A percentile compares a stretch with the other conserved stretches of the same genome.
Evolutionary conservation across 1,284 basidiomycete genomes (phyloP).

Genomic region (Ustilago loliicola): DNA sequence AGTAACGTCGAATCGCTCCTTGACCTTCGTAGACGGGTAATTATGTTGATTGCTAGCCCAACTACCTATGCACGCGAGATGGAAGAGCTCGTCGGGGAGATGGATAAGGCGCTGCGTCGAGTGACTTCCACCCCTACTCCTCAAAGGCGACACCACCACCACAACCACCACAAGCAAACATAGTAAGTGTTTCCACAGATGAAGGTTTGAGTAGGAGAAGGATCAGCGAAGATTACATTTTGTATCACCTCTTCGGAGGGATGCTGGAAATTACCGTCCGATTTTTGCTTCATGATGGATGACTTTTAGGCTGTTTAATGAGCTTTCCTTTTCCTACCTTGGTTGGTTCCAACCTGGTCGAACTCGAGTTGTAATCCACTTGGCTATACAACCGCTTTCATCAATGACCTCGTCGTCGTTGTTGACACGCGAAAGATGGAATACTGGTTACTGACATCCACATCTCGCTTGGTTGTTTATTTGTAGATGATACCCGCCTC

Average conservation of each 20-base stretch:
- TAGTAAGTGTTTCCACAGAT: conserved; percentile 16
- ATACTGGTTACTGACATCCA: too few relatives aligned
- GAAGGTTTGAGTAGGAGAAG: not conserved
- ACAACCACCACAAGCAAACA: not conserved
- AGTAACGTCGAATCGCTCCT: not conserved
- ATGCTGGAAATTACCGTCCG: conserved; percentile 69
- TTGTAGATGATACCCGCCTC: too few relatives aligned
- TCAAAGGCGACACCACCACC: not conserved
- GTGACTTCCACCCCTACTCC: not conserved
- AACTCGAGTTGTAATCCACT: too few relatives aligned
- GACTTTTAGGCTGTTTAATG: conserved; percentile 63
- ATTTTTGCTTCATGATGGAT: conserved; percentile 61
- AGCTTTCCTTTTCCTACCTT: conserved; percentile 23
- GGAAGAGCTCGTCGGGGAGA: conserved; percentile 18
- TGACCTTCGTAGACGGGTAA: conserved; percentile 16
- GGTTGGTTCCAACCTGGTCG: too few relatives aligned
- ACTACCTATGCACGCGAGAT: conserved; percentile 19
- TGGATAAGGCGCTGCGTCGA: conserved; percentile 17
- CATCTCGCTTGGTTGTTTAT: too few relatives aligned
- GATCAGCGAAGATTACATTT: conserved; percentile 37
- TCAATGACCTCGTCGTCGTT: too few relatives aligned
- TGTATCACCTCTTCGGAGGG: conserved; percentile 32
- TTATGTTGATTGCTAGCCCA: conserved; percentile 30
- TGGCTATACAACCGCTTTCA: too few relatives aligned
- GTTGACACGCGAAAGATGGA: too few relatives aligned